Conservation (phyloP, 2,329 filamentous ascomycete genomes). For the Xylariomycetidae sp. region DNA sequence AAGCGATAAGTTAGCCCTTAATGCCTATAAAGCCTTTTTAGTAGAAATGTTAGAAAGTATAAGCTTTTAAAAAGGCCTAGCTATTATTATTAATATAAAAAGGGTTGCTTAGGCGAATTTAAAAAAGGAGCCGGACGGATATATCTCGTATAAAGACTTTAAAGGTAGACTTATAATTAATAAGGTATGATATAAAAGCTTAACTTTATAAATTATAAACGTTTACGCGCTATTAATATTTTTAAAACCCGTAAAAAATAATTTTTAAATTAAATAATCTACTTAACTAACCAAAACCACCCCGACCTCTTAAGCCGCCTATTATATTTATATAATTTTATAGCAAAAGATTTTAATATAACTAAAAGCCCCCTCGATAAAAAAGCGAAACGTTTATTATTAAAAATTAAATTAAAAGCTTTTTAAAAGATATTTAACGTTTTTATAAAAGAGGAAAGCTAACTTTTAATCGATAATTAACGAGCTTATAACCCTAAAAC, state of each 20-base stretch:
- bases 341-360: slow-evolving; percentile 1
- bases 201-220: slow-evolving; percentile 1
- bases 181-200: slow-evolving; percentile 1
- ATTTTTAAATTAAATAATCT: slow-evolving; percentile 1
- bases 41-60: neutral
- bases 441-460: neutral
- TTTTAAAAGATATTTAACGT: neutral
- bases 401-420: slow-evolving; percentile 1
- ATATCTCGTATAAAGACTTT: neutral
- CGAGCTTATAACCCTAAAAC: neutral
- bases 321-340: neutral
- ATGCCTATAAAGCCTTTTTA: neutral
- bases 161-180: neutral
- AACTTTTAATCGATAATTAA: slow-evolving; percentile 1
- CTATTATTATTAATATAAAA: neutral
- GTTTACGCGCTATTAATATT: slow-evolving; percentile 1
- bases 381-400: neutral
- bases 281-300: neutral
- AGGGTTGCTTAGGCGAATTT: neutral
- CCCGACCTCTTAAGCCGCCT: neutral
- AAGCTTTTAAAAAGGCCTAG: neutral
- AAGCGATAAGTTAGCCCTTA: neutral
- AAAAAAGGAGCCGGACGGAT: neutral
- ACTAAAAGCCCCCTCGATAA: too few species aligned
- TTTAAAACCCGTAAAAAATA: slow-evolving; percentile 1